A percentile compares a stretch with the other conserved stretches of the same genome.
These are phyloP conservation scores for Oryza brachyantha DNA, from an alignment of 176 grass and related monocot genomes.

Conservation along the genomic window DNA sequence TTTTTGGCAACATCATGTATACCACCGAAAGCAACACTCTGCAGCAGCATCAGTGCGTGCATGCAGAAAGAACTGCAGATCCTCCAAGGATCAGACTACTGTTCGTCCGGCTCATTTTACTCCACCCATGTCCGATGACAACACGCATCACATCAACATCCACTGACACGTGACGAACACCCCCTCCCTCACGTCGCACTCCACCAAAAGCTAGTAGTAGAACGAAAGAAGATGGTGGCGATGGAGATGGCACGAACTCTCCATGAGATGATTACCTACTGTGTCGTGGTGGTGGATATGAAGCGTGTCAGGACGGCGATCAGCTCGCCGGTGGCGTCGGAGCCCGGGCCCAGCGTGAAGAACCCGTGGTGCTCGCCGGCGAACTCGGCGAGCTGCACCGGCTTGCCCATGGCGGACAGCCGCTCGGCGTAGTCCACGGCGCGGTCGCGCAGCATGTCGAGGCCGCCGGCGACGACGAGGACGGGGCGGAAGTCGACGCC, in stretches of 20 bases:
- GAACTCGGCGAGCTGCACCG: constrained; percentile 64
- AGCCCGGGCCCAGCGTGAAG: constrained; percentile 69
- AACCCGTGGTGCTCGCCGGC: constrained; percentile 73
- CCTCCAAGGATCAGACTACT: too few species aligned
- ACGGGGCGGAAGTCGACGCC: constrained; percentile 44
- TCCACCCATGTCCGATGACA: background rate
- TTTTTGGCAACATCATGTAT: background rate
- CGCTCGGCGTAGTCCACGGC: constrained; percentile 51
- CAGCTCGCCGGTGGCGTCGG: constrained; percentile 54
- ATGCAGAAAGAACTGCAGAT: too few species aligned
- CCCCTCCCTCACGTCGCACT: background rate
- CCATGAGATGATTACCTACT: too few species aligned
- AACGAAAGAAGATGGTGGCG: too few species aligned
- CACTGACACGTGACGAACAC: background rate
- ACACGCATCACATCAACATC: background rate
- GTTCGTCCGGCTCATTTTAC: too few species aligned
- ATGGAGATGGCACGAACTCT: background rate
- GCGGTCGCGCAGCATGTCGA: constrained; percentile 69
- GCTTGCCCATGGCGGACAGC: constrained; percentile 59
- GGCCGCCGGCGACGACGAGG: constrained; percentile 60
- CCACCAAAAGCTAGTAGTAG: background rate
- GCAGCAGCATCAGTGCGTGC: background rate
- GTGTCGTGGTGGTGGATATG: constrained; percentile 10
- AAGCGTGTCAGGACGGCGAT: constrained; percentile 52
- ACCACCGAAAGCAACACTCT: background rate